Base-by-base conservation (phyloP, 441 rosid species). In the Erodium moschatum region DNA sequence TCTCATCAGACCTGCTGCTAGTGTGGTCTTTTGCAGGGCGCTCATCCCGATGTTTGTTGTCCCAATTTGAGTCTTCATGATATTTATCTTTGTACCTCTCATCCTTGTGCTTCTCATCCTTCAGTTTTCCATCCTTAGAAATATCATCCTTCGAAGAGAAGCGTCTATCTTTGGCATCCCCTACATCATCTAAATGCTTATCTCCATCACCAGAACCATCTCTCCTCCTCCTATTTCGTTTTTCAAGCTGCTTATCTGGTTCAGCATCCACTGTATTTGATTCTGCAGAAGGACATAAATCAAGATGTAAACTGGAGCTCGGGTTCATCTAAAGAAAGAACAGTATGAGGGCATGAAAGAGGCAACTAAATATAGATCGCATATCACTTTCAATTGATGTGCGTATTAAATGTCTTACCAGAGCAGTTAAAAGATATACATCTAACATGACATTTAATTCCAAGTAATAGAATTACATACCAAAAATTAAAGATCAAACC, bases 21-120 rank as follows among this genome's bases (percentile, higher is more conserved):
- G 68, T 35, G 44, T 82, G 87, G 67, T 88, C 97, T 81, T 84
- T 88, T 31, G 77, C 52, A 66, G 77, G 52, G 62, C 77, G 86
- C 10, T 87, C 97, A 80, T 85, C 85, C 66, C 75, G 85, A 70
- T 74, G 80, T 82, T 77, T 92, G 67, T 72, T 77, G 69, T 88
- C 96, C 76, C 74, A 71, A 68, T 83, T 87, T 19, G 70, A 75
- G 69, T 75, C 88, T 67, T 87, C 96, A 16, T 76, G 77, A 56
- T 80, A 74, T 77, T 83, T 86, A 42, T 83, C 91, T 74, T 77
- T 83, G 74, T 79, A 69, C 58, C 70, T 85, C 21, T 85, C 91
- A 74, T 87, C 91, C 76, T 81, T 85, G 69, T 73, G 72, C 76
- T 85, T 94, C 78, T 87, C 97, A 67, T 80, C 96, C 72, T 86